A percentile compares a stretch with the other conserved stretches of the same genome.
phyloP scores from a whole-genome alignment of 495 filamentous ascomycete genomes.

The Penicillium odoratum region DNA sequence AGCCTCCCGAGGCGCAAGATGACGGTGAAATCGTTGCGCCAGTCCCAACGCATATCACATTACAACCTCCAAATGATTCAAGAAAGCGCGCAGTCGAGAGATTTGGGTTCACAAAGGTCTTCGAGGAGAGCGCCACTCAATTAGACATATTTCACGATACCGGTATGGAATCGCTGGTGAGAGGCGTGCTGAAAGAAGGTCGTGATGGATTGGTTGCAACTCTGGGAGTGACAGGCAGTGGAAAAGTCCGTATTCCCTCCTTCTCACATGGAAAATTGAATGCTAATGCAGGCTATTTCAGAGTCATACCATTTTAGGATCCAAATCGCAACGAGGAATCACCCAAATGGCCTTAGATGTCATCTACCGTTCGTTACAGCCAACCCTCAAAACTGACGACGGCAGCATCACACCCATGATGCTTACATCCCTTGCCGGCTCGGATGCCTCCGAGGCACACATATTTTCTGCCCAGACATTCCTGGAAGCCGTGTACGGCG shows the following conservation, averaged over 20 bases:
- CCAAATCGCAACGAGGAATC: constrained; percentile 78
- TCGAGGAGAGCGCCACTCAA: constrained; percentile 81
- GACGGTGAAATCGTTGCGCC: constrained; percentile 37
- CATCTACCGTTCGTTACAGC: constrained; percentile 74
- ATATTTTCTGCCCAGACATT: constrained; percentile 76
- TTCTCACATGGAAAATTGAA: background rate
- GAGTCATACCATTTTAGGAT: constrained; percentile 97
- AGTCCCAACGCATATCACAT: constrained; percentile 76
- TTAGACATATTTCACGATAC: constrained; percentile 85
- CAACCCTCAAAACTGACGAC: constrained; percentile 62
- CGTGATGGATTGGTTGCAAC: constrained; percentile 91
- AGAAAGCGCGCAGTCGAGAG: constrained; percentile 85
- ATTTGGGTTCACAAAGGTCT: constrained; percentile 92
- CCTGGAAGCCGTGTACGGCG: constrained; percentile 75
- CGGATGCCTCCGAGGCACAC: constrained; percentile 81
- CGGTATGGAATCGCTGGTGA: constrained; percentile 70
- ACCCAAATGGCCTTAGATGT: constrained; percentile 91
- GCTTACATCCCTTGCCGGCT: constrained; percentile 68
- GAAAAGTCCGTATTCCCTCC: constrained; percentile 64
- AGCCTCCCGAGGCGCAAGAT: constrained; percentile 46
- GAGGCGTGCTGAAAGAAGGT: constrained; percentile 76
- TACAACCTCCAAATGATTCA: constrained; percentile 77
- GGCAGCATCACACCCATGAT: constrained; percentile 57
- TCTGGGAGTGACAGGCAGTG: constrained; percentile 90
- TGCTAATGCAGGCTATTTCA: constrained; percentile 36